phyloP scores from a whole-genome alignment of 2,329 filamentous ascomycete species.

The Stagonosporopsis tanaceti region DNA sequence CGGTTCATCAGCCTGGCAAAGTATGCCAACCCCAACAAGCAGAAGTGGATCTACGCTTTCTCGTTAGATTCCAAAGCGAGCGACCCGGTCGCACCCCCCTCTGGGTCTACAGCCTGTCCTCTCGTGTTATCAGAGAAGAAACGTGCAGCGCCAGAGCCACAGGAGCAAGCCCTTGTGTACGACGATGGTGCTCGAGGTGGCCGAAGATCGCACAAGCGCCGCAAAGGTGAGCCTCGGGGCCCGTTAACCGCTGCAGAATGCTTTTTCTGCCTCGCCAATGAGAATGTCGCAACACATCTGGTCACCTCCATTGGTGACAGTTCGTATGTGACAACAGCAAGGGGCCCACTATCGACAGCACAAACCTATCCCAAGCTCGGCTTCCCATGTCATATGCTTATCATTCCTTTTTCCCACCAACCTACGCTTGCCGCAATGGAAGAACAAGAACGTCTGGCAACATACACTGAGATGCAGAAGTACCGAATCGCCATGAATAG shows the following conservation, averaged over 20 bases:
- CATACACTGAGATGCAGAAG: slow-evolving; percentile 80
- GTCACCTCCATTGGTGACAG: slow-evolving; percentile 89
- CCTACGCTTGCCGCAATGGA: slow-evolving; percentile 76
- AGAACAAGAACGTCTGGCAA: slow-evolving; percentile 64
- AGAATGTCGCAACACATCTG: slow-evolving; percentile 83
- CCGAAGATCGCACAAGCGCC: slow-evolving; percentile 51
- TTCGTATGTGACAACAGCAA: slow-evolving; percentile 88
- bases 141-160: slow-evolving; percentile 56
- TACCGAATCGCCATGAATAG: slow-evolving; percentile 80
- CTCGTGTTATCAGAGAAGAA: slow-evolving; percentile 68
- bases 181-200: slow-evolving; percentile 46
- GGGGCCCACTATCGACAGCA: slow-evolving; percentile 80
- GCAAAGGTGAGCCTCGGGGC: slow-evolving; percentile 42
- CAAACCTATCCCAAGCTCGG: slow-evolving; percentile 75
- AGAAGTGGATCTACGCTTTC: slow-evolving; percentile 79
- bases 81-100: slow-evolving; percentile 66
- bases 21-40: slow-evolving; percentile 77
- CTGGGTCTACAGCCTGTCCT: slow-evolving; percentile 78
- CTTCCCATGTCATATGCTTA: slow-evolving; percentile 87
- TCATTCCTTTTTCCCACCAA: slow-evolving; percentile 85
- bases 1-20: slow-evolving; percentile 90
- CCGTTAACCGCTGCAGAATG: slow-evolving; percentile 72
- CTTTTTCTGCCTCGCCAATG: slow-evolving; percentile 95
- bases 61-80: slow-evolving; percentile 70
- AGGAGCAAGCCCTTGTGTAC: slow-evolving; percentile 48